Conservation (phyloP, 2,329 filamentous ascomycete species). For the Calonectria pteridis region DNA sequence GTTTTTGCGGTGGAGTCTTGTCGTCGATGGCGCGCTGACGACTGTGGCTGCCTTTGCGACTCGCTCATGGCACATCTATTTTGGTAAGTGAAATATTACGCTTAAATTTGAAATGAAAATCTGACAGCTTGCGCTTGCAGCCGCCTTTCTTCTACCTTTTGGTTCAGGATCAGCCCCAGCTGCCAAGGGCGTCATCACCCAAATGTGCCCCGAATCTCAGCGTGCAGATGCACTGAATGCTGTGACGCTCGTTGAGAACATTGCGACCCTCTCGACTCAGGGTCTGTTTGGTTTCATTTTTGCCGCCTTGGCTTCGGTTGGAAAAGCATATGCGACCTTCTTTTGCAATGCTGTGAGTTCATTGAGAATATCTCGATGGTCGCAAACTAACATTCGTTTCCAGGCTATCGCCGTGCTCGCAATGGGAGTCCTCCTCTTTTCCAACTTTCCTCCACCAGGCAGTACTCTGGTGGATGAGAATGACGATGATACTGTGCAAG, state of each 20-base stretch:
- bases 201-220: constrained; percentile 74
- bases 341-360: constrained; percentile 72
- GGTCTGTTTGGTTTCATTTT: constrained; percentile 77
- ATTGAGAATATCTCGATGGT: background rate
- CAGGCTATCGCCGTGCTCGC: constrained; percentile 65
- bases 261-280: constrained; percentile 73
- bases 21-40: constrained; percentile 75
- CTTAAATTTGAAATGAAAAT: background rate
- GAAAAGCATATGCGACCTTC: constrained; percentile 73
- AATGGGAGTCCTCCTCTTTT: constrained; percentile 55
- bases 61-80: constrained; percentile 75
- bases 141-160: constrained; percentile 74
- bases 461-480: constrained; percentile 50
- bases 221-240: constrained; percentile 76
- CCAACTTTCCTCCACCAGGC: constrained; percentile 56
- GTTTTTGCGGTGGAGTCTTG: constrained; percentile 74
- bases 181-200: constrained; percentile 79
- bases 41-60: constrained; percentile 72
- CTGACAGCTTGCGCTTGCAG: constrained; percentile 44
- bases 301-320: constrained; percentile 70
- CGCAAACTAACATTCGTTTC: constrained; percentile 21
- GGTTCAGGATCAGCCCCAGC: constrained; percentile 77
- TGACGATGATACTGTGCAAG: constrained; percentile 12
- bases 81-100: constrained; percentile 55
- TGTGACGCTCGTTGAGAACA: constrained; percentile 78